These are phyloP conservation scores for Penicillium malachiteum DNA, from an alignment of 495 filamentous ascomycete genomes.

Conservation along the genomic window DNA sequence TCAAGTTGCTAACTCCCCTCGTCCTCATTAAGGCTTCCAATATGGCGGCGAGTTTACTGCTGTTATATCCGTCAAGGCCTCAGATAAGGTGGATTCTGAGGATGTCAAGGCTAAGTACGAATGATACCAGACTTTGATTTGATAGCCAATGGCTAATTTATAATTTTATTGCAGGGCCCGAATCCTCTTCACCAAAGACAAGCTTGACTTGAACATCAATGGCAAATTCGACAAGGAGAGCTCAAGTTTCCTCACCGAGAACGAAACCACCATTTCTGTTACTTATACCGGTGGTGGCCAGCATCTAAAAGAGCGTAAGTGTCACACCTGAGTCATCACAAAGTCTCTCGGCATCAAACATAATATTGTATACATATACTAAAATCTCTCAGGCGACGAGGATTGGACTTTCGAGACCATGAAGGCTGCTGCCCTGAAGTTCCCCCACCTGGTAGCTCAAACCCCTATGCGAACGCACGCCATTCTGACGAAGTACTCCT, in stretches of 20 bases:
- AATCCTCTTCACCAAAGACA: no score
- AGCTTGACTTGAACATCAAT: no score
- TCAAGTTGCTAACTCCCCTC: no score
- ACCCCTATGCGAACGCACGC: conserved; percentile 1
- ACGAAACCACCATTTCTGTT: conserved; percentile 1
- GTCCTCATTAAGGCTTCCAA: no score
- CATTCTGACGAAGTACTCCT: conserved; percentile 8
- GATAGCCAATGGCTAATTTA: no score
- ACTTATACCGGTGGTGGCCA: conserved; percentile 2
- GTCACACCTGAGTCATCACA: no score
- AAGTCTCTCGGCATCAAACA: no score
- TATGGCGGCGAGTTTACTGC: neutral
- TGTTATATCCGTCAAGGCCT: neutral
- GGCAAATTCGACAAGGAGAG: neutral
- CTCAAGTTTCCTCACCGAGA: neutral
- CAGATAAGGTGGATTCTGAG: neutral
- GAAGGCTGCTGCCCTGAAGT: neutral
- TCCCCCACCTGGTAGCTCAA: neutral
- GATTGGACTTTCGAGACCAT: neutral
- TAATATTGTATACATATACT: no score
- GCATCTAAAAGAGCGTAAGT: no score
- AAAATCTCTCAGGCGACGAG: no score
- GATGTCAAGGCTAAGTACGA: neutral
- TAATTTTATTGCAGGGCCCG: no score
- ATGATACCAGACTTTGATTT: neutral